Base-by-base conservation (phyloP, 192 early-diverging fungal species). In the Podila clonocystis region DNA sequence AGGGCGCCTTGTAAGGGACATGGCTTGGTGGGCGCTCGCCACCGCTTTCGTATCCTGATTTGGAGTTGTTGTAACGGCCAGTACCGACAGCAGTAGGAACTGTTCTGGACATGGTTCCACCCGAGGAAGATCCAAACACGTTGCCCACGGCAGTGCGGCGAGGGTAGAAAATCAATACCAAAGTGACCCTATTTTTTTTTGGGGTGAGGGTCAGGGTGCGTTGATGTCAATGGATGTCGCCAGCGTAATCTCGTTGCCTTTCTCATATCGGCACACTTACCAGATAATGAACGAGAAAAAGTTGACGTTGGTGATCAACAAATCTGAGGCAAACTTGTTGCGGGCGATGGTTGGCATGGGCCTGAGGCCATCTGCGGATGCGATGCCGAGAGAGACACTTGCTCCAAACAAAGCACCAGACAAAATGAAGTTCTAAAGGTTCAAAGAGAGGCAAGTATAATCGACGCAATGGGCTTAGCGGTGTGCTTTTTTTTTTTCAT, bases 1-100 rank as follows among this genome's bases (percentile, higher is more conserved):
- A n/a, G 9, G 72, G 72, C 7, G 72, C 19, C 9, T 50, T 65
- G 72, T 73, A 73, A 9, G 72, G 72, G 36, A 73, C 58, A 50
- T 60, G 28, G 48, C 72, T 73, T 24, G 70, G 31, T 17, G 71
- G 62, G 15, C 68, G 49, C 9, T 65, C 58, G 9, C 60, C 48
- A 36, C 48, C 55, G 26, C 22, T 33, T 28, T 33, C 24, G 30
- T 50, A 20, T 15, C 19, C 20, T 50, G 45, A 22, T 7, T 31
- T 67, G 34, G 33, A 45, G n/a, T 28, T n/a, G 38, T 30, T 62
- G 13, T 33, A 62, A 13, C 60, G 28, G 17, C 28, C 20, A 11
- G 12, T 36, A 6, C 22, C 62, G 22, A 31, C 48, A 13, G 36
- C 41, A n/a, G 48, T 58, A 7, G 71, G 62, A 4, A 15, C 63